Base-by-base conservation (phyloP, 1,284 basidiomycete genomes). In the Tylopilus sp. region DNA sequence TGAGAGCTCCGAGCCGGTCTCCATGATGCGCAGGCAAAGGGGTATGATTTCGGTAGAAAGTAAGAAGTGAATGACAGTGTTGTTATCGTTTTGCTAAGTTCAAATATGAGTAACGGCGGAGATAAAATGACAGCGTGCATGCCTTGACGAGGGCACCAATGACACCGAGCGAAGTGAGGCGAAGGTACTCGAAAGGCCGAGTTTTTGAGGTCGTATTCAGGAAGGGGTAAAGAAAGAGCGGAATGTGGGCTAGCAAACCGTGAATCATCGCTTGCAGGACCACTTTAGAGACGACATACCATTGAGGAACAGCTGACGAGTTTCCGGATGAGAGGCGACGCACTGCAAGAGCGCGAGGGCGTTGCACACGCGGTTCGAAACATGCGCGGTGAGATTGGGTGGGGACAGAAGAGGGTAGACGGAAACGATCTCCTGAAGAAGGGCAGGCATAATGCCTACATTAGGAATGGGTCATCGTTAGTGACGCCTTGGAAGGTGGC, bases 11-110 rank as follows among this genome's bases (percentile, higher is more conserved):
- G 94, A 97, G 43, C 97, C 97, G 1, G 97, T 99, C 75, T 99
- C 97, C 97, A 99, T 99, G 74, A 99, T 99, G 48, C 97, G 89
- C 47, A 99, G 83, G 70, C 97, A 99, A 54, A 99, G 88, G 24
- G 97, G 97, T 68, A 99, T 99, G 72, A 99, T 99, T 77, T 99
- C 97, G 48, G 97, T 99, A 11, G 96, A 98, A 36, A 99, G 84
- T 44, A 99, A 82, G 77, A 99, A 99, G 74, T 98, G 97, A 72
- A 99, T 99, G 61, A 99, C 96, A 56, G 95, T 91, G 65, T 90
- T 94, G 74, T 99, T 99, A 76, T 99, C 97, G 71, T 98, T 98
- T 90, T 98, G 94, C 89, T 92, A 64, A 1, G 43, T 20, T 41
- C 14, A 19, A 31, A 26, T 20, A 43, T 61, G 45, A 59, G 56